Evolutionary conservation across 2,329 filamentous ascomycete genomes (phyloP).

Genomic region (Neofusicoccum parvum): DNA sequence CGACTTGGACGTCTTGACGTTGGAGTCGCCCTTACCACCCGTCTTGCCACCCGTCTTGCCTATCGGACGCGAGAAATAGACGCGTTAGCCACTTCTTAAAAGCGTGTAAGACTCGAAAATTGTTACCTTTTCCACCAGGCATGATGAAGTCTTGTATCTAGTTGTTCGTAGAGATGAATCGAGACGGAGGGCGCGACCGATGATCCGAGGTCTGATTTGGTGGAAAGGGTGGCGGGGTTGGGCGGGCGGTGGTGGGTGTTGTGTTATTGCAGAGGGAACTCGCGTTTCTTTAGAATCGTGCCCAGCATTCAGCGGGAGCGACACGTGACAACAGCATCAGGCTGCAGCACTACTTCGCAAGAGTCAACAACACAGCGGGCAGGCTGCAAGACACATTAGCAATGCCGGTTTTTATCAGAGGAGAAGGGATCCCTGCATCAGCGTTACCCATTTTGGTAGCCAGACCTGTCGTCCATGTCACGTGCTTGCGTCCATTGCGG

Average conservation of each 20-base stretch:
- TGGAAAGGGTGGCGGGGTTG: slow-evolving; percentile 4
- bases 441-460: neutral
- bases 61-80: slow-evolving; percentile 30
- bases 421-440: neutral
- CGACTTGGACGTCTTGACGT: slow-evolving; percentile 88
- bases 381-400: neutral
- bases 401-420: neutral
- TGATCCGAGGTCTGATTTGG: neutral
- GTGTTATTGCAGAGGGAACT: slow-evolving; percentile 15
- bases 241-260: slow-evolving; percentile 15
- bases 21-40: slow-evolving; percentile 73
- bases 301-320: neutral
- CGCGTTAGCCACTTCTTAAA: slow-evolving; percentile 32
- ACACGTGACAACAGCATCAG: slow-evolving; percentile 13
- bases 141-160: slow-evolving; percentile 43
- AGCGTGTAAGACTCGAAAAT: slow-evolving; percentile 13
- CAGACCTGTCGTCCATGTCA: neutral
- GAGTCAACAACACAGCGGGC: neutral
- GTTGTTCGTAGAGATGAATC: neutral
- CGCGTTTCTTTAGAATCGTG: slow-evolving; percentile 18
- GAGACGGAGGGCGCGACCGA: slow-evolving; percentile 8
- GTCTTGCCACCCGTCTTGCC: slow-evolving; percentile 79
- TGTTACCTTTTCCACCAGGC: slow-evolving; percentile 92
- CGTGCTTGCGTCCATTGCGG: neutral
- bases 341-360: neutral